Percentiles rank a stretch among this genome's conserved stretches.
Evolutionary conservation across 148 eudicot species (phyloP).

Genomic region (Gaultheria prostrata): DNA sequence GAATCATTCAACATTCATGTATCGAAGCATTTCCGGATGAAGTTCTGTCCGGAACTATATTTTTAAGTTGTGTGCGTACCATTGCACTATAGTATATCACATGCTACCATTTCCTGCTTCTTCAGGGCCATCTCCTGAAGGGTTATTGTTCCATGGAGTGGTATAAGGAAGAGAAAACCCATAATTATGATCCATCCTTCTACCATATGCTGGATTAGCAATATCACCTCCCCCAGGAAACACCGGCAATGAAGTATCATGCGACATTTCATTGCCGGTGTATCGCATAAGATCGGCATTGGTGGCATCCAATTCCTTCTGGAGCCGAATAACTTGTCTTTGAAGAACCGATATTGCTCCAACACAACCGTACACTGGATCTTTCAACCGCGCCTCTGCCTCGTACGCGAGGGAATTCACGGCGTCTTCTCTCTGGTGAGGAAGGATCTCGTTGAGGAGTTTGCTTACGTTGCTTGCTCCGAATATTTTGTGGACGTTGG

Average conservation of each 20-base stretch:
- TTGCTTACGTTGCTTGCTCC: slow-evolving; percentile 59
- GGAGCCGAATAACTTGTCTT: slow-evolving; percentile 43
- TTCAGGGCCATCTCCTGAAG: slow-evolving; percentile 12
- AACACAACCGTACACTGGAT: slow-evolving; percentile 56
- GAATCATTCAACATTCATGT: no score
- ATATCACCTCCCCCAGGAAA: slow-evolving; percentile 16
- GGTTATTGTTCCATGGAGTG: slow-evolving; percentile 15
- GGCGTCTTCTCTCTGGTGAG: slow-evolving; percentile 58
- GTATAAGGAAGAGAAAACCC: slow-evolving; percentile 13
- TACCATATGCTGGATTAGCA: slow-evolving; percentile 9
- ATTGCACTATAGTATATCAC: background rate
- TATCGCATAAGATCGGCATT: slow-evolving; percentile 43
- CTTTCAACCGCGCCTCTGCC: slow-evolving; percentile 53
- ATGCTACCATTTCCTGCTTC: slow-evolving; percentile 8
- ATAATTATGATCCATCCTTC: background rate
- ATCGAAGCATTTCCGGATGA: no score
- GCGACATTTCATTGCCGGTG: slow-evolving; percentile 23
- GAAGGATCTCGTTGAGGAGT: slow-evolving; percentile 45
- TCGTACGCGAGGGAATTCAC: slow-evolving; percentile 57
- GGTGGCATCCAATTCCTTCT: slow-evolving; percentile 51
- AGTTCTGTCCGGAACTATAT: no score
- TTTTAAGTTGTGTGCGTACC: no score
- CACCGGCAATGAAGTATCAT: background rate
- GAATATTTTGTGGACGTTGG: slow-evolving; percentile 49
- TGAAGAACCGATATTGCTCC: slow-evolving; percentile 57